Conservation (phyloP, 345 rosid genomes). For the Adansonia digitata region DNA sequence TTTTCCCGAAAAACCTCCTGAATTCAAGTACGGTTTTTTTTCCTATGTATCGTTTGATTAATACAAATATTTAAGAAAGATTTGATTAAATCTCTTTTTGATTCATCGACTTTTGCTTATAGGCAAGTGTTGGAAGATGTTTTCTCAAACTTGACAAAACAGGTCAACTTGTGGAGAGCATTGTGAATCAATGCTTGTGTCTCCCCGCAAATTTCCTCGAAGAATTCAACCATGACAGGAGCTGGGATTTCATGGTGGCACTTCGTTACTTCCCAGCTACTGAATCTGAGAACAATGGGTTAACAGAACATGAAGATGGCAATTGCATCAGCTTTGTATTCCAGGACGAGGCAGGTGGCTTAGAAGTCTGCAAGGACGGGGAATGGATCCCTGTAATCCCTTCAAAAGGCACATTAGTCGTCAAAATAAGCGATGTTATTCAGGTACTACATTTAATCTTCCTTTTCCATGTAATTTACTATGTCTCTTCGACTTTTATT, state of each 20-base stretch:
- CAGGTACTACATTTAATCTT: no score
- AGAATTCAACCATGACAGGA: constrained; percentile 42
- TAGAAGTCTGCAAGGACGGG: constrained; percentile 37
- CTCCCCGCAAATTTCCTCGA: constrained; percentile 42
- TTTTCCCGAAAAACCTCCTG: constrained; percentile 41
- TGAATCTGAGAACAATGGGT: constrained; percentile 35
- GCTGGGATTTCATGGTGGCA: constrained; percentile 47
- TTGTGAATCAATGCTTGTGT: constrained; percentile 36
- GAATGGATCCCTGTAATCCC: constrained; percentile 44
- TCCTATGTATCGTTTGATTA: no score
- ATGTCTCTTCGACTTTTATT: no score
- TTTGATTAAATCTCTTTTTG: not conserved
- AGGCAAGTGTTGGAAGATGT: constrained; percentile 38
- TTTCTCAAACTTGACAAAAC: constrained; percentile 27
- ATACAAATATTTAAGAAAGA: no score
- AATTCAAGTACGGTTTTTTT: constrained; percentile 26
- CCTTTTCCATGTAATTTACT: no score
- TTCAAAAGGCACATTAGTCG: constrained; percentile 21
- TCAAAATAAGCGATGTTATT: constrained; percentile 46
- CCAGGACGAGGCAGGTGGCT: constrained; percentile 51
- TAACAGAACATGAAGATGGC: constrained; percentile 42
- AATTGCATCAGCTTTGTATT: constrained; percentile 44
- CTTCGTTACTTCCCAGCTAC: constrained; percentile 40
- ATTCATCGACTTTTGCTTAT: not conserved
- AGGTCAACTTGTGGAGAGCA: constrained; percentile 32